Base-by-base conservation (phyloP, 2,329 filamentous ascomycete species). In the Penicillium occitanis region DNA sequence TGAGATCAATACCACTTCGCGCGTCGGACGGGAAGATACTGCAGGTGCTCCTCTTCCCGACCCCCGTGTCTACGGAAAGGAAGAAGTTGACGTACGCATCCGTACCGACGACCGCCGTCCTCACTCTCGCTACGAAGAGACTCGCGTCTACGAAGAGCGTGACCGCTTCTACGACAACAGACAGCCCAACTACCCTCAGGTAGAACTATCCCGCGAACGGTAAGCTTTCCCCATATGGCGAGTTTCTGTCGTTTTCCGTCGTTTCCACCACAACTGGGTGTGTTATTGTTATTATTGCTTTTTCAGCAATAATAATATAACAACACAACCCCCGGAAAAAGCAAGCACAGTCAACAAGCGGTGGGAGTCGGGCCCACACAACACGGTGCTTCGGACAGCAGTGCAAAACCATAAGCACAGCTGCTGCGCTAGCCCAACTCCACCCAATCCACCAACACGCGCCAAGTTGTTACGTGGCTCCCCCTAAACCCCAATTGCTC, bases 11-110 rank as follows among this genome's bases (percentile, higher is more conserved):
- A 84, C 81, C 76, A 78, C 88, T 83, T 86, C 90, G 85, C 88
- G 89, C 90, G 90, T 91, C 91, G 93, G 93, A 96, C 93, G 92
- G 93, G 93, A 96, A 93, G 92, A 91, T 92, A 92, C 90, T 90
- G 65, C 48, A 63, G 65, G 65, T 63, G 64, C 55, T 64, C 59
- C 64, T 64, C 87, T 88, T 84, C 88, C 87, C 75, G 85, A 84
- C 76, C 84, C 82, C 78, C 84, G 86, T 81, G 82, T 87, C 87
- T 85, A 85, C 83, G 87, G 85, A 83, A 89, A 92, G 85, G 91
- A 96, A 88, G 91, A 96, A 86, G 87, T 96, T 84, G 90, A 91
- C 81, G 88, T 91, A 83, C 88, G 91, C 84, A 88, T 93, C 81
- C 87, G 83, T 61, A 61, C 68, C 81, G 84, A 88, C 84, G 88